Evolutionary conservation across 2,329 filamentous ascomycete genomes (phyloP).

Genomic region (Aspergillus sp.): DNA sequence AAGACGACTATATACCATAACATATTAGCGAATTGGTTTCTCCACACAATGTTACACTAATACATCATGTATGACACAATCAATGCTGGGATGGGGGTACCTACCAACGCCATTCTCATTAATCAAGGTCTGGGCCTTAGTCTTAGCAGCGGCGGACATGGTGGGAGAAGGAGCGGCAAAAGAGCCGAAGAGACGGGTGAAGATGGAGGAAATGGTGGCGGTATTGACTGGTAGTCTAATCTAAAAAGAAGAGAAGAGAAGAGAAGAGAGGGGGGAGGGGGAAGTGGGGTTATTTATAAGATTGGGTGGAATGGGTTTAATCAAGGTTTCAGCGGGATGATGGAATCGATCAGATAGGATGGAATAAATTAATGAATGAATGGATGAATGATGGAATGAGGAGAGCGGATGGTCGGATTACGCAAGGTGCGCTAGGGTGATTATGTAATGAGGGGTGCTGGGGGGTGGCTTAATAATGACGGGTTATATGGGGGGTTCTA

Average conservation of each 20-base stretch:
- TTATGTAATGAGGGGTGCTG: too few relatives aligned
- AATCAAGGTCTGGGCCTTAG: constrained; percentile 83
- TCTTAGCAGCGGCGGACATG: constrained; percentile 82
- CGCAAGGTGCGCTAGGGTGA: background rate
- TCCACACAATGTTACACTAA: background rate
- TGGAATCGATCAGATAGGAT: background rate
- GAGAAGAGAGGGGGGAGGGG: background rate
- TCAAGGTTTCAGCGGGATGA: background rate
- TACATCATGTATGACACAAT: background rate
- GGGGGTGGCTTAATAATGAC: too few relatives aligned
- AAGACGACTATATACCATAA: constrained; percentile 67
- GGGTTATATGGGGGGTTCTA: too few relatives aligned
- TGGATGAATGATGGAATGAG: background rate
- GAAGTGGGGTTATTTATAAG: constrained; percentile 2
- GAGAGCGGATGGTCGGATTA: background rate
- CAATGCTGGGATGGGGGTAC: constrained; percentile 28
- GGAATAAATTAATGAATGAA: too few relatives aligned
- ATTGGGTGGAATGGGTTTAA: background rate
- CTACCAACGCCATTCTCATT: constrained; percentile 82
- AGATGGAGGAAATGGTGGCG: constrained; percentile 65
- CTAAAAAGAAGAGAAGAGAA: background rate
- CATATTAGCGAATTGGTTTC: background rate
- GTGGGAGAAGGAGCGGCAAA: constrained; percentile 58
- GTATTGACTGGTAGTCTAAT: constrained; percentile 5
- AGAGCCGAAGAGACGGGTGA: constrained; percentile 69